These are phyloP conservation scores for Taxawa tesnikishii DNA, from an alignment of 2,329 filamentous ascomycete species.

Conservation along the genomic window DNA sequence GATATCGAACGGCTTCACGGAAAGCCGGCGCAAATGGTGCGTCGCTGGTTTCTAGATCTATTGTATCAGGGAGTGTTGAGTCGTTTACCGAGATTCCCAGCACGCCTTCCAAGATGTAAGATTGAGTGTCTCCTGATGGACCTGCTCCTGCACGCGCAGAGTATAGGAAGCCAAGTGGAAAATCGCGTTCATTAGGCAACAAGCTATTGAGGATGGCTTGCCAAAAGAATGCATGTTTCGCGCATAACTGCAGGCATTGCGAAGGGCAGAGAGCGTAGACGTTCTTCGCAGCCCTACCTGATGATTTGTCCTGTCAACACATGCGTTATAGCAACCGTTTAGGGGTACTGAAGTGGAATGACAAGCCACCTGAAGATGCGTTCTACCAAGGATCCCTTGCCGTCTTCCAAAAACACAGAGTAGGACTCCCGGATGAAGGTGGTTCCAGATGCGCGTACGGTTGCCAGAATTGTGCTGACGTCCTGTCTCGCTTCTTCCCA, in stretches of 20 bases:
- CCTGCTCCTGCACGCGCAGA: background rate
- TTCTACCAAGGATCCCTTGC: background rate
- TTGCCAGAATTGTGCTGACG: too few relatives aligned
- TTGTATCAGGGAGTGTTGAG: background rate
- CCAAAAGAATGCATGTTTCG: background rate
- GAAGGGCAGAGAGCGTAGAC: background rate
- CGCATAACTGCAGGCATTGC: background rate
- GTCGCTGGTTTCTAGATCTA: background rate
- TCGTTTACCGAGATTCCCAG: background rate
- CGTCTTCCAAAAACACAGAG: too few relatives aligned
- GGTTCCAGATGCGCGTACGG: too few relatives aligned
- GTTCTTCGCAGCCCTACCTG: background rate
- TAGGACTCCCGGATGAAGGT: too few relatives aligned
- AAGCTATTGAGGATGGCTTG: background rate
- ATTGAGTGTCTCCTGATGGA: background rate
- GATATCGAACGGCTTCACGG: background rate
- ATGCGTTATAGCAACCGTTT: background rate
- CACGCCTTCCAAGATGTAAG: background rate
- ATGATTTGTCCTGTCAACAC: background rate
- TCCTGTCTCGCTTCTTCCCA: background rate
- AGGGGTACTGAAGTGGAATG: background rate
- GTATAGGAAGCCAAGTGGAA: background rate
- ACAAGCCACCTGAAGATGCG: background rate
- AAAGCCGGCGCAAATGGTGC: background rate
- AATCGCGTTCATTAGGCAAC: background rate